Evolutionary conservation across 2,329 filamentous ascomycete species (phyloP).

Genomic region (Aspergillus melleus): DNA sequence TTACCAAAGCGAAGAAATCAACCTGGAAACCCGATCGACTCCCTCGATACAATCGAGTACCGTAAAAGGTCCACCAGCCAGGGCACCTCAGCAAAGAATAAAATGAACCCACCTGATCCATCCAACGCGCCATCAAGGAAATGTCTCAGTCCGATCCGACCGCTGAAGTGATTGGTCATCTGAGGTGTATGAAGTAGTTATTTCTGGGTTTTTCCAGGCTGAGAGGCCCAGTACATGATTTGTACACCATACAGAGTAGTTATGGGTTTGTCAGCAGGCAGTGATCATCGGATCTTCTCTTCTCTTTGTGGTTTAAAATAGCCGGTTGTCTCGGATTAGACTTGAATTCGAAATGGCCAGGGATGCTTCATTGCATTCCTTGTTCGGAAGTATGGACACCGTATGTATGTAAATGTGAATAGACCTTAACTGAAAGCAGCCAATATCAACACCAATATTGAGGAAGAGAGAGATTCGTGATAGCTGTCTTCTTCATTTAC

Average conservation of each 20-base stretch:
- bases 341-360: too few relatives aligned
- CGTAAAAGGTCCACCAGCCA: background rate
- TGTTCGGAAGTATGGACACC: background rate
- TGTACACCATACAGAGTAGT: background rate
- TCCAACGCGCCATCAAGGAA: background rate
- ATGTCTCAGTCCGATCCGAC: background rate
- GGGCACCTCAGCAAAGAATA: background rate
- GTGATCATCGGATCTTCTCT: background rate
- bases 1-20: too few relatives aligned
- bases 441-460: too few relatives aligned
- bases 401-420: background rate
- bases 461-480: too few relatives aligned
- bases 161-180: background rate
- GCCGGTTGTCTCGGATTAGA: too few relatives aligned
- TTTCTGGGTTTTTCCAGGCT: background rate
- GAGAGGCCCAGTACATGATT: background rate
- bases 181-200: background rate
- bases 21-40: background rate
- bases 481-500: too few relatives aligned
- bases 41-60: background rate
- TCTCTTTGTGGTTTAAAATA: background rate
- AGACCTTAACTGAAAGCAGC: background rate
- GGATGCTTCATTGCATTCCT: background rate
- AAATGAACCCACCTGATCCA: background rate
- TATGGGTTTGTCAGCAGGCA: too few relatives aligned